Conservation (phyloP, 176 grass and related monocot species). For the Alloteropsis semialata region DNA sequence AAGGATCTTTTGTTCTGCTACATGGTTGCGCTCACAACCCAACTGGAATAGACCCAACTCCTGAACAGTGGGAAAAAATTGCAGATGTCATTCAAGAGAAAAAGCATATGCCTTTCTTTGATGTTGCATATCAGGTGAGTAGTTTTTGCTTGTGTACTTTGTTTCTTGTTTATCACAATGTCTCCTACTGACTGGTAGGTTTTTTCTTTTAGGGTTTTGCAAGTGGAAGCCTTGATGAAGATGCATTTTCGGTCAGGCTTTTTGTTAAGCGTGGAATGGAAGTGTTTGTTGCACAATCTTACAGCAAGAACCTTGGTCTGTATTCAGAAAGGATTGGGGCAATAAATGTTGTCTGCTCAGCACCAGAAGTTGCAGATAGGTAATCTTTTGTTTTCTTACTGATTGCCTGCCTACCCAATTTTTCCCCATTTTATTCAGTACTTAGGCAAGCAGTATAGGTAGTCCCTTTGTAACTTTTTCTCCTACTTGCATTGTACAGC, state of each 20-base stretch:
- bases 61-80: slow-evolving; percentile 81
- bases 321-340: slow-evolving; percentile 97
- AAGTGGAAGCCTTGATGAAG: slow-evolving; percentile 94
- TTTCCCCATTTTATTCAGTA: neutral
- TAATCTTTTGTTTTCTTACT: slow-evolving; percentile 33
- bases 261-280: slow-evolving; percentile 91
- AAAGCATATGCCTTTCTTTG: slow-evolving; percentile 91
- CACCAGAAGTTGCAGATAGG: slow-evolving; percentile 70
- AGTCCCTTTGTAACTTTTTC: neutral
- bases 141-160: neutral
- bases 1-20: slow-evolving; percentile 92
- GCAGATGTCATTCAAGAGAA: slow-evolving; percentile 91
- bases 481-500: neutral
- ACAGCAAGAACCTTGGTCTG: slow-evolving; percentile 95
- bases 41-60: slow-evolving; percentile 94
- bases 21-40: slow-evolving; percentile 98
- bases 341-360: slow-evolving; percentile 83
- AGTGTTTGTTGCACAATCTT: slow-evolving; percentile 91
- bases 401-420: neutral
- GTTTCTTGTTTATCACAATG: neutral
- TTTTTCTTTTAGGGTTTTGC: slow-evolving; percentile 78
- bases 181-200: slow-evolving; percentile 18
- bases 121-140: slow-evolving; percentile 95
- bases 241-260: slow-evolving; percentile 86
- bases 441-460: neutral